Conservation (phyloP, 352 stramenopile genomes). For the Pythium oligandrum region DNA sequence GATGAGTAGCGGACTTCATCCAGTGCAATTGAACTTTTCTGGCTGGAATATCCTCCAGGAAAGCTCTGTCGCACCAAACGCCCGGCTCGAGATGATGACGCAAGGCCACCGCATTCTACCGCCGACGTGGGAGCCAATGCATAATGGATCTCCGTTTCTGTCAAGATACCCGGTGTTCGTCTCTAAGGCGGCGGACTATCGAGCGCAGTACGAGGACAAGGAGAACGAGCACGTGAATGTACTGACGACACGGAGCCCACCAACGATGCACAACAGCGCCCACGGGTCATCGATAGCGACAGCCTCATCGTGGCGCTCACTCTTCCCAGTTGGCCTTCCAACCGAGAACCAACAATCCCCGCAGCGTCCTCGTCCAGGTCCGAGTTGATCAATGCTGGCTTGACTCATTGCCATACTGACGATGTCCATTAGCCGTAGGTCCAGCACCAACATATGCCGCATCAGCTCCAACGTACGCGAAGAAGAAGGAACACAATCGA, state of each 20-base stretch:
- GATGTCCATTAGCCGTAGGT: too few species aligned
- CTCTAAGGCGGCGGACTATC: neutral
- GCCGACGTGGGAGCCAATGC: neutral
- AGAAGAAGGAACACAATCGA: slow-evolving; percentile 68
- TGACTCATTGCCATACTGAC: too few species aligned
- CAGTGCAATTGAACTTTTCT: neutral
- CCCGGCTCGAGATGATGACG: neutral
- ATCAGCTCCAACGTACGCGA: neutral
- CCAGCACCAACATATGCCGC: too few species aligned
- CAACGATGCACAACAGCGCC: neutral
- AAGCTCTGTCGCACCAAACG: neutral
- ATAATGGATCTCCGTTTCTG: neutral
- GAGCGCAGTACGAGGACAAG: neutral
- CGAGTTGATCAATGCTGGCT: too few species aligned
- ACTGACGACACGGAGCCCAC: too few species aligned
- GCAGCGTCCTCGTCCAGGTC: too few species aligned
- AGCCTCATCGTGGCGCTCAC: too few species aligned
- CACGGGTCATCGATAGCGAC: too few species aligned
- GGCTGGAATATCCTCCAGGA: neutral
- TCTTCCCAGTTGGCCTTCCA: too few species aligned
- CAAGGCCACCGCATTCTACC: neutral
- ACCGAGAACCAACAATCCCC: too few species aligned
- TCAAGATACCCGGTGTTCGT: neutral
- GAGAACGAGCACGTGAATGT: slow-evolving; percentile 16
- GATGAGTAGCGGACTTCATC: neutral